A percentile compares a stretch with the other conserved stretches of the same genome.
phyloP scores from a whole-genome alignment of 352 stramenopile genomes.

The Hyaloperonospora brassicae region DNA sequence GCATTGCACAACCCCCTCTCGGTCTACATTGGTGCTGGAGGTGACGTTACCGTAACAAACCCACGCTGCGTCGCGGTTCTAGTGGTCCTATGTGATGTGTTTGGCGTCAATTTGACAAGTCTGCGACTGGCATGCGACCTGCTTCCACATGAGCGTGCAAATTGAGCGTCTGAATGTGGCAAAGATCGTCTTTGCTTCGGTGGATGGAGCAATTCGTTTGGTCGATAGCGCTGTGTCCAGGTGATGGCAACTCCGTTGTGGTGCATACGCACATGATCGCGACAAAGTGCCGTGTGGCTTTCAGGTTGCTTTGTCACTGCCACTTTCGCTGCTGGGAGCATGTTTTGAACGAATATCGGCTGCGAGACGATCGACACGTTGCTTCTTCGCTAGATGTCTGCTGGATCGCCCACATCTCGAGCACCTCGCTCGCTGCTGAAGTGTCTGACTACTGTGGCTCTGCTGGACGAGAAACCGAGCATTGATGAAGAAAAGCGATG shows the following conservation, averaged over 20 bases:
- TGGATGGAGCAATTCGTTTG: constrained; percentile 79
- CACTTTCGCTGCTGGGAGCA: constrained; percentile 72
- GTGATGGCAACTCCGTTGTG: constrained; percentile 83
- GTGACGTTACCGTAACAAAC: constrained; percentile 34
- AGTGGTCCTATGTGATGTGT: constrained; percentile 55
- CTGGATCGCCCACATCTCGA: constrained; percentile 80
- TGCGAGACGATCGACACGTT: constrained; percentile 52
- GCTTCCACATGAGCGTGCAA: constrained; percentile 23
- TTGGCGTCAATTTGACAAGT: constrained; percentile 43
- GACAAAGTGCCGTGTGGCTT: constrained; percentile 20
- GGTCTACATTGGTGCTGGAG: constrained; percentile 32
- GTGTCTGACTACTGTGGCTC: constrained; percentile 84
- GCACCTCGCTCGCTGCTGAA: constrained; percentile 87
- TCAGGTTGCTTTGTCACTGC: constrained; percentile 88
- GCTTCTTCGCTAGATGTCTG: constrained; percentile 40
- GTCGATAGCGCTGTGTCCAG: constrained; percentile 87
- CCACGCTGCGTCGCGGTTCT: constrained; percentile 55
- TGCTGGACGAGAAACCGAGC: constrained; percentile 64
- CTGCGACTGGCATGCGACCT: constrained; percentile 47
- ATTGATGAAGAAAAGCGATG: constrained; percentile 22
- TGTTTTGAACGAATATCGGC: constrained; percentile 40
- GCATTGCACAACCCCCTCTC: constrained; percentile 48
- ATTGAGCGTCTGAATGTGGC: constrained; percentile 26
- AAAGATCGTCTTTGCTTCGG: constrained; percentile 51
- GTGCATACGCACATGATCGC: constrained; percentile 63